A percentile compares a stretch with the other conserved stretches of the same genome.
Evolutionary conservation across 345 rosid species (phyloP).

Genomic region (Lepidium aucheri): DNA sequence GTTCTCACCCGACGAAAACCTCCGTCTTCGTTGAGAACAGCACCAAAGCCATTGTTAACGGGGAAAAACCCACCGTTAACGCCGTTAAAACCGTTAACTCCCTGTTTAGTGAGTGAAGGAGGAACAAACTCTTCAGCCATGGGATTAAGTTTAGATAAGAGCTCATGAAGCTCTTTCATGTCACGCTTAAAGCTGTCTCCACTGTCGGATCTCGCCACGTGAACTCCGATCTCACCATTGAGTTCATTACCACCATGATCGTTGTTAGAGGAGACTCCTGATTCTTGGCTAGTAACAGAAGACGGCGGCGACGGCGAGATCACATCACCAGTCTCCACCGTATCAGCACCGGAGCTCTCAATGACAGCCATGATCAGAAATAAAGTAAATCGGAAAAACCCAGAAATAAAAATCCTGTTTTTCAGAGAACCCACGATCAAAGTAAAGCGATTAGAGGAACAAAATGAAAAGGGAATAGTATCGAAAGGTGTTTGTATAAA

Average conservation of each 20-base stretch:
- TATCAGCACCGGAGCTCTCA: conserved; percentile 38
- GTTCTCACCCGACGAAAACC: conserved; percentile 46
- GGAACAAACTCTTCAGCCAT: conserved; percentile 94
- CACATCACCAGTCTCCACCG: conserved; percentile 15
- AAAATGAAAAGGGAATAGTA: conserved; percentile 5
- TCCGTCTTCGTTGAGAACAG: conserved; percentile 29
- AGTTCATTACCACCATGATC: conserved; percentile 28
- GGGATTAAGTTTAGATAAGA: conserved; percentile 86
- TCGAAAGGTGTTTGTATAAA: conserved; percentile 7
- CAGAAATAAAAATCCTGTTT: conserved; percentile 9
- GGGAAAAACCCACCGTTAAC: conserved; percentile 35
- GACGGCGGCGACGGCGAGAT: conserved; percentile 32
- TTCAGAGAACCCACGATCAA: conserved; percentile 16
- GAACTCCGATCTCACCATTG: conserved; percentile 31
- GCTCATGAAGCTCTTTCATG: conserved; percentile 74
- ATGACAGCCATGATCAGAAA: conserved; percentile 46
- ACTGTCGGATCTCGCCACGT: conserved; percentile 31
- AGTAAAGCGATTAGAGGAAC: conserved; percentile 1
- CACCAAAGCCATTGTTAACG: conserved; percentile 22
- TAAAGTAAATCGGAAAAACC: background rate
- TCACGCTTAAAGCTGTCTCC: conserved; percentile 49
- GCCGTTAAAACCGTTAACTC: conserved; percentile 25
- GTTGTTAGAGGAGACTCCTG: conserved; percentile 28
- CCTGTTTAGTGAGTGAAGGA: conserved; percentile 46
- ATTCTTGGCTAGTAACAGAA: conserved; percentile 33